Evolutionary conservation across 345 rosid species (phyloP), one percentile per base, ranked within the genome.

Genomic region (Aegle marmelos): DNA sequence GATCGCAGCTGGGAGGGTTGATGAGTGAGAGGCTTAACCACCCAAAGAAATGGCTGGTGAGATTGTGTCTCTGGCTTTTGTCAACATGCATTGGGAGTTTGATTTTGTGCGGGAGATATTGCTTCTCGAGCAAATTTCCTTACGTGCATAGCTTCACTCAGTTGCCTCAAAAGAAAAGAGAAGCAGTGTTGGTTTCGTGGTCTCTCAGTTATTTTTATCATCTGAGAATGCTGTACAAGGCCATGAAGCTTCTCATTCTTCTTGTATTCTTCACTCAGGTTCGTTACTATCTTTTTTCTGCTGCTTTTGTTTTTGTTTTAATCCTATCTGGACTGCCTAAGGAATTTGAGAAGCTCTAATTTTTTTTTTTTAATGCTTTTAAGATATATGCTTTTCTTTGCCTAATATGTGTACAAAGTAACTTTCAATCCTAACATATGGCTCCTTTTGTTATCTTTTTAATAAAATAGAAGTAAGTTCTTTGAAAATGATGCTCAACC

Each of bases 261-360:
- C 76, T 91, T 45, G 92, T 85, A 83, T 91, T 88, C 89, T 94
- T 92, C 80, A 88, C 97, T 58, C 92, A 92, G 95, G 98, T 90
- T 76, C 6, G 21, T 17, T 14, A 54, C 3, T 10, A 13, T 1
- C 6, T 22, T 9, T 25, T 22, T 36, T n/a, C 13, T 9, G 1
- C 48, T 41, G 48, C 16, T 41, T 11, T 10, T 11, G 16, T 45
- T 41, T 41, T 41, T 36, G 0, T 41, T 41, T 41, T 41, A 3
- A 41, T 41, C 16, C 11, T 41, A 41, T 41, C 3, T 11, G 16
- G 50, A 41, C 4, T 41, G 48, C 48, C 48, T 10, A 9, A 54
- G n/a, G n/a, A 54, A 54, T 59, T 59, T 59, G 16, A 10, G 4
- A 9, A 60, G 28, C 27, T 24, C 4, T 9, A 22, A 1, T 19